Evolutionary conservation across 2,329 filamentous ascomycete species (phyloP).

Genomic region (Aspergillus chevalieri): DNA sequence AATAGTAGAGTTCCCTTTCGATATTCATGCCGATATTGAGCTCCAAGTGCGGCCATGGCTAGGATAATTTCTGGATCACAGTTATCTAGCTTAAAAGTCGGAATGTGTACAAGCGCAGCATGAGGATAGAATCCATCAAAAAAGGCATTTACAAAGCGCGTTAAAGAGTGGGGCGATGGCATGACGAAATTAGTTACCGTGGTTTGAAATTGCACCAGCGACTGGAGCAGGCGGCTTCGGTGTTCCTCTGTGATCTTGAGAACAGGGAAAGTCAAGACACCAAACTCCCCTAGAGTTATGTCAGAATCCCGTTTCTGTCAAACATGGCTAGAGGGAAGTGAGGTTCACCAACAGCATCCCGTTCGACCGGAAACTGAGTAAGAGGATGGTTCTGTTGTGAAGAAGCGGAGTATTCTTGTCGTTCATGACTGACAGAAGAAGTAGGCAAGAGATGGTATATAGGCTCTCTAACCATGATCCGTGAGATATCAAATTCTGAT

Average conservation of each 20-base stretch:
- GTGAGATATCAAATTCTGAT: constrained; percentile 3
- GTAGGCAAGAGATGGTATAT: background rate
- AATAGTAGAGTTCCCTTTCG: constrained; percentile 22
- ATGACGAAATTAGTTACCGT: constrained; percentile 47
- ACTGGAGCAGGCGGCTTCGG: constrained; percentile 3
- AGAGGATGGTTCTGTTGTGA: background rate
- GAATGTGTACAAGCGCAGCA: constrained; percentile 58
- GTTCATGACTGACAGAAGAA: background rate
- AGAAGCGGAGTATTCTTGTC: background rate
- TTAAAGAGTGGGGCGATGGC: constrained; percentile 60
- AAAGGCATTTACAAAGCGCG: constrained; percentile 59
- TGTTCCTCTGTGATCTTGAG: constrained; percentile 2
- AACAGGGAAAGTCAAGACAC: constrained; percentile 7
- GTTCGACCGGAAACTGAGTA: constrained; percentile 1
- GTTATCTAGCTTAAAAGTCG: constrained; percentile 54
- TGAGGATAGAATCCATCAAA: constrained; percentile 57
- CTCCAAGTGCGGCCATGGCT: constrained; percentile 55
- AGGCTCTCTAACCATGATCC: constrained; percentile 5
- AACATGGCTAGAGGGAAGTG: background rate
- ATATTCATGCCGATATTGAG: constrained; percentile 40
- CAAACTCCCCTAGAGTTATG: constrained; percentile 3
- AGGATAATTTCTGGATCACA: constrained; percentile 61
- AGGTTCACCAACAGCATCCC: constrained; percentile 4
- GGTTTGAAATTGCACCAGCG: background rate
- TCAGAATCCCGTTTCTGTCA: background rate